Base-by-base conservation (phyloP, 208 protist species). In the Wallacemonas sp. region DNA sequence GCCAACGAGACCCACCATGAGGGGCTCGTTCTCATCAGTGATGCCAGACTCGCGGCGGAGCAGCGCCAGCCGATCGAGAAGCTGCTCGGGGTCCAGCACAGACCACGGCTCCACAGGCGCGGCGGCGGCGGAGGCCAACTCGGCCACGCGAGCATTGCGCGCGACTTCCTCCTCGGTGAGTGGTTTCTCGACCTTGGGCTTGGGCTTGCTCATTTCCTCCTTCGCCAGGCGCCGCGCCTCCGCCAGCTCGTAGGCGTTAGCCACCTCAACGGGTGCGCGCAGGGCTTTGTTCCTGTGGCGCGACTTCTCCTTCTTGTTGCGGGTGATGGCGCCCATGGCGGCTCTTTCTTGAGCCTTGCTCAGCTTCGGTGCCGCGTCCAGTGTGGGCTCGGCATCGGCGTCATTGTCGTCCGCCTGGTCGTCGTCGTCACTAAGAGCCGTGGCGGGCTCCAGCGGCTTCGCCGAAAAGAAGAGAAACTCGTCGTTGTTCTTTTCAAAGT, bases 1-100 rank as follows among this genome's bases (percentile, higher is more conserved):
- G 6, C 98, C 98, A 9, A 99, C 96, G 29, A 99, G 76, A 34
- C 97, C 97, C 1, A 98, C 82, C 74, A 96, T 90, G 22, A 97
- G 61, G 1, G 87, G 82, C 13, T 73, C 72, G 4, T 55, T 37
- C 1, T 59, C 57, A 29, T 78, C 66, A 6, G 57, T 71, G 26
- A 87, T 75, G 5, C 75, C 76, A 3, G 63, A 66, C 44, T 71
- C 54, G 5, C 39, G 34, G n/a, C 88, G 80, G 38, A 87, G 77
- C 33, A 85, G 50, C 10, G 85, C 81, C 3, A 97, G 67, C 19
- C 68, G 74, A 66, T 97, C 92, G 13, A 97, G 70, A 30, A 97
- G 76, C 76, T 95, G 76, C 48, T 81, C 73, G 4, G 92, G 70
- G 44, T 83, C 79, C 32, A 90, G 72, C 41, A 93, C 83, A 1